These are phyloP conservation scores for Candida methanosorbosa DNA, from an alignment of 805 yeast genomes.

Conservation along the genomic window DNA sequence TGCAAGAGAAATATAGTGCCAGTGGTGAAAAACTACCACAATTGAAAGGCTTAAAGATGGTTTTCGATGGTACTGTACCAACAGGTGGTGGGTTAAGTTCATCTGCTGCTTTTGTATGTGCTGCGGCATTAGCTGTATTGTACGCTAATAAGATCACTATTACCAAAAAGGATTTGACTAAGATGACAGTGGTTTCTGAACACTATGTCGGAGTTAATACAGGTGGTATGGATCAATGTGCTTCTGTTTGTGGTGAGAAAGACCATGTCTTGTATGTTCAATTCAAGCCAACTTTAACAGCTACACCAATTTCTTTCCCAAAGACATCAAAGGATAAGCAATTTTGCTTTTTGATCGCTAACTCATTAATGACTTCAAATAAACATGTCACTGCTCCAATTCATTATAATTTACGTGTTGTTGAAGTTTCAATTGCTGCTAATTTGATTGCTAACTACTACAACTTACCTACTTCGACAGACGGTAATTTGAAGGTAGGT, in stretches of 20 bases:
- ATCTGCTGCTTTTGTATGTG: constrained; percentile 64
- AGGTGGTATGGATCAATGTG: constrained; percentile 79
- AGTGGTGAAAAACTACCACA: constrained; percentile 10
- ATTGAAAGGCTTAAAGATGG: constrained; percentile 41
- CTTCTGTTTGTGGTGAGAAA: constrained; percentile 54
- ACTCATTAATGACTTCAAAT: constrained; percentile 53
- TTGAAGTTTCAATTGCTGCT: constrained; percentile 64
- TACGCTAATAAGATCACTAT: constrained; percentile 37
- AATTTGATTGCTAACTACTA: constrained; percentile 43
- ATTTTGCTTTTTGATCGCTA: constrained; percentile 51
- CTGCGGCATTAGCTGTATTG: constrained; percentile 50
- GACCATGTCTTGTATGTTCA: constrained; percentile 51
- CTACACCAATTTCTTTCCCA: constrained; percentile 48
- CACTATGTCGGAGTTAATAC: constrained; percentile 67
- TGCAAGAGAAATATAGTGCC: constrained; percentile 13
- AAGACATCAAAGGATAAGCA: constrained; percentile 29
- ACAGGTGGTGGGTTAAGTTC: constrained; percentile 67
- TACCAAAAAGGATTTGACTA: constrained; percentile 43
- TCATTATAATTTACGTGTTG: constrained; percentile 64
- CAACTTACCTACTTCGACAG: constrained; percentile 32
- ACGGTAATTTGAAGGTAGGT: constrained; percentile 47
- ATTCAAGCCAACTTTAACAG: constrained; percentile 51
- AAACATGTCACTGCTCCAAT: constrained; percentile 64
- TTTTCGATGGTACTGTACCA: constrained; percentile 59
- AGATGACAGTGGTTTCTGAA: constrained; percentile 56